phyloP scores from a whole-genome alignment of 129 eudicot genomes.

The Ambrosia artemisiifolia region DNA sequence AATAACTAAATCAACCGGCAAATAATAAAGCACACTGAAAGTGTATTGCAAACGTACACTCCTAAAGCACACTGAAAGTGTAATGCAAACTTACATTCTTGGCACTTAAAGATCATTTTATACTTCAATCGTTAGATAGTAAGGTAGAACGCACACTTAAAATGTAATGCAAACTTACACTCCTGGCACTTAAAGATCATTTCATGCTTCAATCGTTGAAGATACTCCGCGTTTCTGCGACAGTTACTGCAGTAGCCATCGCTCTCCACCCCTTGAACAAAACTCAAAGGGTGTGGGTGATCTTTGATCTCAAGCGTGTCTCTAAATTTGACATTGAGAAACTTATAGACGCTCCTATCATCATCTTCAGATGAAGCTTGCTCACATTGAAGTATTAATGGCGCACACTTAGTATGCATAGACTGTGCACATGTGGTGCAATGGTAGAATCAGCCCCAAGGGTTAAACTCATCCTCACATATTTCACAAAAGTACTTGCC shows the following conservation, averaged over 20 bases:
- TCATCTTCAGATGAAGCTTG: neutral
- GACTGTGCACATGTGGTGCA: too few species aligned
- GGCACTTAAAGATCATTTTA: neutral
- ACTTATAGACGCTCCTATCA: neutral
- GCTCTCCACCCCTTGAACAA: neutral
- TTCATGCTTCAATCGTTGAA: neutral
- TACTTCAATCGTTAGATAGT: neutral
- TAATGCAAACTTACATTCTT: neutral
- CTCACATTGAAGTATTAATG: neutral
- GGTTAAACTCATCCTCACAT: too few species aligned
- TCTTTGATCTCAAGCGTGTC: neutral
- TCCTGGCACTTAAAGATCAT: neutral
- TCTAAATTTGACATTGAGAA: neutral
- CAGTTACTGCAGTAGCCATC: neutral
- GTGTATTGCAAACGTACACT: too few species aligned
- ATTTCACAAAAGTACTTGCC: too few species aligned
- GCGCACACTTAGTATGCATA: neutral
- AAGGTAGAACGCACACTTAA: neutral
- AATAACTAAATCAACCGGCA: too few species aligned
- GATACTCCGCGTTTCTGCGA: too few species aligned
- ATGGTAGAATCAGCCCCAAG: too few species aligned
- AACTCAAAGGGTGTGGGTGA: neutral
- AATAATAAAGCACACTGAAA: too few species aligned
- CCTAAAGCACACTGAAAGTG: neutral
- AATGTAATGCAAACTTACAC: neutral